Base-by-base conservation (phyloP, 148 eudicot species). In the Talinum fruticosum region DNA sequence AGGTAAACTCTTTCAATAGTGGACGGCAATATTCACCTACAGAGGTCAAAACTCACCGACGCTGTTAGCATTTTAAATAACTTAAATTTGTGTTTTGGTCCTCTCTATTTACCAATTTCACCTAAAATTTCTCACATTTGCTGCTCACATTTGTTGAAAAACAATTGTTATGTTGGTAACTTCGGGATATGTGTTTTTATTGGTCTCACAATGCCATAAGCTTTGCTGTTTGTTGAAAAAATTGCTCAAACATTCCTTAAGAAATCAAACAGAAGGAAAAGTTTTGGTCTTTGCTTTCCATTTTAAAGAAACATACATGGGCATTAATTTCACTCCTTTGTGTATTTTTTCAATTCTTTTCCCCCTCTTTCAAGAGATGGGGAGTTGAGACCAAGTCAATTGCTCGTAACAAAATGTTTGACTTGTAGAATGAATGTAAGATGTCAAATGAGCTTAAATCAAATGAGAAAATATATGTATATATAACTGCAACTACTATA, bases 71-170 rank as follows among this genome's bases (percentile, higher is more conserved):
- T 51, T 8, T 59, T 23, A 24, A 59, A 24, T 6, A 59, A 24
- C 29, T 24, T 24, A 8, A n/a, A 59, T 59, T 4, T n/a, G 64
- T 8, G 19, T 23, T 28, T 24, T 59, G 64, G 64, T 59, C 13
- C 29, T 59, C 28, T 23, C n/a, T 59, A 24, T 59, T 59, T 59
- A 59, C 28, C 64, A 6, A 29, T 59, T 59, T 59, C 29, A 59
- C 64, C 64, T 59, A 24, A n/a, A 59, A 24, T 24, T 59, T 59
- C 64, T n/a, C 64, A 23, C 10, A 23, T 59, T 59, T n/a, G 64
- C 28, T 59, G 64, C 64, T 59, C 64, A 59, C 29, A 59, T 23
- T 59, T 59, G 64, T 59, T 59, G 64, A 59, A 59, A n/a, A 59
- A 59, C 0, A 51, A 15, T n/a, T 41, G 47, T 14, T 41, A 0